phyloP scores from a whole-genome alignment of 768 basidiomycete genomes.

The Galerina marginata region DNA sequence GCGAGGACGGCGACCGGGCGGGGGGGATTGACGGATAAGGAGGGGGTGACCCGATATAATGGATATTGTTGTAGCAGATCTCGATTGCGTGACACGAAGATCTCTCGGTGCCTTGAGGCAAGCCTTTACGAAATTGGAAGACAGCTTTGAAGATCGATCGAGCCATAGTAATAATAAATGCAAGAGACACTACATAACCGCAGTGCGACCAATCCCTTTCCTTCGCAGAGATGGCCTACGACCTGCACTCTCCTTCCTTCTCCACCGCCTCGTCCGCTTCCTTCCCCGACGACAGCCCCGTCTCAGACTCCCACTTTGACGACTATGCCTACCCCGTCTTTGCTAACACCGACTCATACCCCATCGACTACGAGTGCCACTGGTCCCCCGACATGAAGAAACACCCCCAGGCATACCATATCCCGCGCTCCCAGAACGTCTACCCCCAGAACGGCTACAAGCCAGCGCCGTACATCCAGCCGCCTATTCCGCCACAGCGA shows the following conservation, averaged over 20 bases:
- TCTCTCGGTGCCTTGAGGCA: slow-evolving; percentile 9
- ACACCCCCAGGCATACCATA: background rate
- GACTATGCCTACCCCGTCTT: slow-evolving; percentile 18
- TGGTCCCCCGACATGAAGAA: slow-evolving; percentile 22
- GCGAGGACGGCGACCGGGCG: background rate
- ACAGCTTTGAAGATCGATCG: slow-evolving; percentile 1
- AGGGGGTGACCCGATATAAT: background rate
- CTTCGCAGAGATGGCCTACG: background rate
- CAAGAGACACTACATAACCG: slow-evolving; percentile 4
- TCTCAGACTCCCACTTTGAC: slow-evolving; percentile 7
- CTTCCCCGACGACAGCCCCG: slow-evolving; percentile 1
- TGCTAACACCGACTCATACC: background rate
- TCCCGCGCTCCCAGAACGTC: slow-evolving; percentile 14
- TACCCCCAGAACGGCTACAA: slow-evolving; percentile 18
- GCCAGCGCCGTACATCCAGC: slow-evolving; percentile 25
- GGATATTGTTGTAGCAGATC: background rate
- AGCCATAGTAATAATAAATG: slow-evolving; percentile 7
- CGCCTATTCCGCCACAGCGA: slow-evolving; percentile 1
- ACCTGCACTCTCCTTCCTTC: background rate
- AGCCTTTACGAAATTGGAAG: slow-evolving; percentile 4
- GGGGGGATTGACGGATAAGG: background rate
- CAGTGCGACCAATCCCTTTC: background rate
- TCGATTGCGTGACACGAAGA: background rate
- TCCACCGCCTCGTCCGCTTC: background rate
- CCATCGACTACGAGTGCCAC: background rate